phyloP scores from a whole-genome alignment of 306 rosid genomes.

The Casuarina equisetifolia region DNA sequence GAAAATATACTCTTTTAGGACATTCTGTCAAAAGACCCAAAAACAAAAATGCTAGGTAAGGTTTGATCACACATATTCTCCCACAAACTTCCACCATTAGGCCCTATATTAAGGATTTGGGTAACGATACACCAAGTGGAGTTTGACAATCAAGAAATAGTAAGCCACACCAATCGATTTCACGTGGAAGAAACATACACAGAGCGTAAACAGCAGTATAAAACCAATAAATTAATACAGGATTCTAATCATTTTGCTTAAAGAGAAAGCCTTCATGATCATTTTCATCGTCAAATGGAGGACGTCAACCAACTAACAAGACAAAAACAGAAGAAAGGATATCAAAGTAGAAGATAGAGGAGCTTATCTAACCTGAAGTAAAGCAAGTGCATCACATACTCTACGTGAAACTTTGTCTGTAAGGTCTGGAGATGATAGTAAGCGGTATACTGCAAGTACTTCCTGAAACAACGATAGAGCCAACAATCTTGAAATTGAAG shows the following conservation, averaged over 20 bases:
- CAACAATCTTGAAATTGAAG: constrained; percentile 1
- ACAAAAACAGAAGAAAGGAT: neutral
- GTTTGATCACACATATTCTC: no score
- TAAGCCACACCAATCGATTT: no score
- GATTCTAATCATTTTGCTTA: neutral
- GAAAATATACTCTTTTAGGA: no score
- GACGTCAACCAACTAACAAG: neutral
- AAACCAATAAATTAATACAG: neutral
- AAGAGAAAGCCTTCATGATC: neutral
- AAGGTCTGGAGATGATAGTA: constrained; percentile 29
- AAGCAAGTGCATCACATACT: constrained; percentile 37
- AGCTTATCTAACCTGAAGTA: constrained; percentile 38
- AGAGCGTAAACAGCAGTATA: neutral
- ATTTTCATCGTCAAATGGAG: neutral
- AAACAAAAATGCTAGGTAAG: neutral
- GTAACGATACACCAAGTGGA: no score
- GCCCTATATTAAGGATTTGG: no score
- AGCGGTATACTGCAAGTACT: constrained; percentile 29
- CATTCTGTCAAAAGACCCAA: no score
- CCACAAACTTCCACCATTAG: no score
- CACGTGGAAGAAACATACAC: no score
- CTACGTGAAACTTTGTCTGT: constrained; percentile 23
- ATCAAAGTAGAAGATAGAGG: neutral
- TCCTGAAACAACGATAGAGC: constrained; percentile 29
- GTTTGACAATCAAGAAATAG: no score